Base-by-base conservation (phyloP, 2,329 filamentous ascomycete species). In the Pezicula rhizophila region DNA sequence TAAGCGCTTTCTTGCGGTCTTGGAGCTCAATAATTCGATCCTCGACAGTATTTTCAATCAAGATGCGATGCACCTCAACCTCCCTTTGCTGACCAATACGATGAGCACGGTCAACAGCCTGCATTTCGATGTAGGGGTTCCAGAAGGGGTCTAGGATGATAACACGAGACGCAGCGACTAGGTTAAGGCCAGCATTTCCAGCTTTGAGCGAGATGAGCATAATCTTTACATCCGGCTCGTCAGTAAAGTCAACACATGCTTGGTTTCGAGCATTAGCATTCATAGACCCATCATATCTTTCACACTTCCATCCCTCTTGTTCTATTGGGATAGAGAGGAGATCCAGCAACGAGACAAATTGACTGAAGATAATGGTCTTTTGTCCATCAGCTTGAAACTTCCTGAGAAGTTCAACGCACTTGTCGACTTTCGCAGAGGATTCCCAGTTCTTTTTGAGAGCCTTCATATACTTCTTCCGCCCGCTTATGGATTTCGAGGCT, bases 111-210 rank as follows among this genome's bases (percentile, higher is more conserved):
- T 95, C 91, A 45, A 96, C 84, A 4, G 91, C 91, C 68, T 96
- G 91, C 67, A 90, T 89, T 68, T 96, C 91, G 43, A 95, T 86
- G 63, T 86, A 95, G 0, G 90, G 91, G 55, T 96, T 96, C 89
- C 89, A 96, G 70, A 95, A 95, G 0, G 90, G 90, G 63, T 96
- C 90, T 62, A 95, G 82, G 55, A 96, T 87, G 65, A 96, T 89
- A 57, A 96, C 88, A 54, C 89, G 85, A 1, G 84, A 89, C 0
- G 90, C 91, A 15, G 82, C 80, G 35, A 86, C 88, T 18, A 96
- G 76, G 61, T 96, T 96, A 41, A 96, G 77, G 1, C 91, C 91
- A 0, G 90, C 83, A 58, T 92, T 92, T 31, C 88, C 88, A 1
- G 88, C 87, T 59, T 88, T 89, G 43, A 92, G 73, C 1, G 85